Evolutionary conservation across 805 yeast species (phyloP).

Genomic region (Blastobotrys terrestris): DNA sequence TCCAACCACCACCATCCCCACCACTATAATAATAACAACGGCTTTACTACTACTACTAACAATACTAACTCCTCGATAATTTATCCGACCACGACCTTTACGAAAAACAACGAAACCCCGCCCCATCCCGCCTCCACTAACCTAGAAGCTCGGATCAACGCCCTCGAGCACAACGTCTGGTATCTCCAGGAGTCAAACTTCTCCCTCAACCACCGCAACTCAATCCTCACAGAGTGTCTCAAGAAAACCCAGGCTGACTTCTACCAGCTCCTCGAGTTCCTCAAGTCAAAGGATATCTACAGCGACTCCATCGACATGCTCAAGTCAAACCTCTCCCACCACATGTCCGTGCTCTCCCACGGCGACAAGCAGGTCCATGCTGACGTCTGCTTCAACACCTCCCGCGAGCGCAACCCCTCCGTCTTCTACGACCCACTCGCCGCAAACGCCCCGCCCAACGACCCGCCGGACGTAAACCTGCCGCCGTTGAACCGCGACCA

Average conservation of each 20-base stretch:
- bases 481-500: conserved; percentile 18
- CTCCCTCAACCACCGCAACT: conserved; percentile 8
- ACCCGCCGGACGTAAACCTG: conserved; percentile 3
- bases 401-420: conserved; percentile 18
- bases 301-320: background rate
- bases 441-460: conserved; percentile 9
- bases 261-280: conserved; percentile 9
- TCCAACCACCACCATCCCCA: conserved; percentile 7
- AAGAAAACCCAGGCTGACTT: conserved; percentile 13
- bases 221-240: conserved; percentile 11
- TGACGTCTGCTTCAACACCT: conserved; percentile 3
- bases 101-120: conserved; percentile 1
- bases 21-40: conserved; percentile 6
- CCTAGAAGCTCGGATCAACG: conserved; percentile 8
- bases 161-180: conserved; percentile 15
- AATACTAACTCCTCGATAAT: conserved; percentile 5
- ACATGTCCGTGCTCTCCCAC: background rate
- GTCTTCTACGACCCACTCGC: conserved; percentile 20
- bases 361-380: background rate
- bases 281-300: background rate
- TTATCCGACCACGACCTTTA: conserved; percentile 2
- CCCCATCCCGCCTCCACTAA: background rate
- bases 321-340: conserved; percentile 1
- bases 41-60: conserved; percentile 9
- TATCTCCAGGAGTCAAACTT: conserved; percentile 14